Evolutionary conservation across 2,329 filamentous ascomycete species (phyloP), one percentile per base, ranked within the genome.

Genomic region (Chlorencoelia australis): DNA sequence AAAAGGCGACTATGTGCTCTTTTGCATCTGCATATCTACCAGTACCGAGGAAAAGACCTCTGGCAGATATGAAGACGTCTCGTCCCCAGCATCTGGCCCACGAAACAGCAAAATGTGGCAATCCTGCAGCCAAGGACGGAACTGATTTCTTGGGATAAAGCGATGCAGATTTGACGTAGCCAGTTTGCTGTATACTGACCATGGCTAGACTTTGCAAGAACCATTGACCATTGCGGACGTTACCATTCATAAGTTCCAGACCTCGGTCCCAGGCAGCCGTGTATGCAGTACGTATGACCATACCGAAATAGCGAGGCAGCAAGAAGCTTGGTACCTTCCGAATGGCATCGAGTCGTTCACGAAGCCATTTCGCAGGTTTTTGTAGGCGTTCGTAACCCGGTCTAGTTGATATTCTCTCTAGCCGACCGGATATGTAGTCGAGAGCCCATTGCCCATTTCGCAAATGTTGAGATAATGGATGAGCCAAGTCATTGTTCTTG

Each of bases 81-180:
- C 91, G 80, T 6, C 93, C 91, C 91, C 91, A 98, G 60, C 89
- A 95, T 51, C 91, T 75, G 33, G 89, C 88, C 88, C 91, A 98
- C 51, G 87, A 81, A 7, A 84, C 81, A 0, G 91, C 75, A 55
- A 98, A 98, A 60, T 98, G 91, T 22, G 91, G 91, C 30, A 98
- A 65, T 11, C 91, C 91, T 20, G 91, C 91, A 13, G 91, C 89
- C 49, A 98, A 69, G 32, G 82, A 89, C 2, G 89, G 85, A 1
- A 94, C 87, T 14, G 73, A 66, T 57, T 85, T 89, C 47, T 79
- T 73, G 0, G 91, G 89, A 71, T 86, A 95, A 8, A 98, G 65
- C 1, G 89, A 96, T 3, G 82, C 88, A 9, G 87, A 94, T 53
- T 85, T 85, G 50, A 94, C 84, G 43, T 82, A 77, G 5, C 91